phyloP scores from a whole-genome alignment of 2,329 filamentous ascomycete species.

The Fusarium tuaranense region DNA sequence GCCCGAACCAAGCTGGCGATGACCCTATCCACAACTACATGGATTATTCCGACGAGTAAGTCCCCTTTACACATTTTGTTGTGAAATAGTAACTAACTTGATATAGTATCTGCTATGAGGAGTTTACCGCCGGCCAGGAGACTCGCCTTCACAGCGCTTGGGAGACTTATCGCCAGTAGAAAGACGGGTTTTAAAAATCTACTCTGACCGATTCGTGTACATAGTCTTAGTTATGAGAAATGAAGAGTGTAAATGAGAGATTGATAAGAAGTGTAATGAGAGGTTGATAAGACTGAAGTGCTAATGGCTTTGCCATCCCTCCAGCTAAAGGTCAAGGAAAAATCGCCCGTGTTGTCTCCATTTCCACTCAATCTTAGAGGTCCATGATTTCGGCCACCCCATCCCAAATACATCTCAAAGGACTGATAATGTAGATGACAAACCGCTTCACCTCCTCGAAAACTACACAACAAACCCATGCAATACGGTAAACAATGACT shows the following conservation, averaged over 20 bases:
- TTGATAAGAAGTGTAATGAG: not conserved
- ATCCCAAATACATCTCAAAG: not conserved
- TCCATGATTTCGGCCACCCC: not conserved
- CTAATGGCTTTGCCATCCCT: not conserved
- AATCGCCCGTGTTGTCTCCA: not conserved
- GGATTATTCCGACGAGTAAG: constrained; percentile 57
- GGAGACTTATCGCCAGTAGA: constrained; percentile 31
- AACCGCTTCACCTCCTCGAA: not conserved
- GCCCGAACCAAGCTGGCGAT: constrained; percentile 46
- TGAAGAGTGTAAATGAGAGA: not conserved
- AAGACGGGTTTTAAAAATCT: not conserved
- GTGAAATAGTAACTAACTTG: not conserved
- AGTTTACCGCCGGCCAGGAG: constrained; percentile 39
- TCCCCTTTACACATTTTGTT: accelerated
- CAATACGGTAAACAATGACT: not conserved
- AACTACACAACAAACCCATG: not conserved
- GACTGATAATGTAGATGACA: not conserved
- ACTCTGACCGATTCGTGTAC: not conserved
- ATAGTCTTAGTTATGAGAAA: not conserved
- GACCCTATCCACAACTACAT: constrained; percentile 54
- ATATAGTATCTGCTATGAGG: constrained; percentile 36
- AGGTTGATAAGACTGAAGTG: not conserved
- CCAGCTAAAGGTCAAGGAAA: not conserved
- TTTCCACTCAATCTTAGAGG: not conserved
- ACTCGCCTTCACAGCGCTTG: constrained; percentile 39